phyloP scores from a whole-genome alignment of 495 filamentous ascomycete species.

The Parathielavia hyrcaniae region DNA sequence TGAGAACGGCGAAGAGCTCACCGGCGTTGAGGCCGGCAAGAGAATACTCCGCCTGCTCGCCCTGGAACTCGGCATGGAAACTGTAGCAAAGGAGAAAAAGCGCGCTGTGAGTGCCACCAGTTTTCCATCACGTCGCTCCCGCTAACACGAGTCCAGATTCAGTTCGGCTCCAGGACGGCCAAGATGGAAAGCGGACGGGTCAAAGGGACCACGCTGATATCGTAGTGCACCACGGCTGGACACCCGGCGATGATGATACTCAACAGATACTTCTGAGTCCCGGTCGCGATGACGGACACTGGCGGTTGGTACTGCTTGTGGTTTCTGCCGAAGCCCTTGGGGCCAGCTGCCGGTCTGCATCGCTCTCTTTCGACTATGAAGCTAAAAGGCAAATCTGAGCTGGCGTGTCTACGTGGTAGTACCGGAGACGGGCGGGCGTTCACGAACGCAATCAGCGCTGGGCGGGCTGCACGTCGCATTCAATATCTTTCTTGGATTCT shows the following conservation, averaged over 20 bases:
- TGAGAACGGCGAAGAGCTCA: slow-evolving; percentile 38
- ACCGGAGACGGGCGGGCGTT: background rate
- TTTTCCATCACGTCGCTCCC: background rate
- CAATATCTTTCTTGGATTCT: slow-evolving; percentile 5
- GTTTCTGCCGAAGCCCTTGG: slow-evolving; percentile 29
- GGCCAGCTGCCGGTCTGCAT: slow-evolving; percentile 16
- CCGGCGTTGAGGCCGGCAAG: slow-evolving; percentile 67
- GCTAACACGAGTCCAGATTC: slow-evolving; percentile 47
- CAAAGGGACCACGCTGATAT: slow-evolving; percentile 58
- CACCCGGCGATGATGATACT: slow-evolving; percentile 48
- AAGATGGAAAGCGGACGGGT: slow-evolving; percentile 72
- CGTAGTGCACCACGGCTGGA: slow-evolving; percentile 18
- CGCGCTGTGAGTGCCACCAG: slow-evolving; percentile 55
- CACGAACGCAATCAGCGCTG: background rate
- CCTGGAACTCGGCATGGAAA: slow-evolving; percentile 60
- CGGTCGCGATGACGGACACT: slow-evolving; percentile 24
- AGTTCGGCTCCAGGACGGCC: slow-evolving; percentile 79
- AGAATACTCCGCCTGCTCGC: slow-evolving; percentile 74
- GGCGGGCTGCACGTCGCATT: background rate
- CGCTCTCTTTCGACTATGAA: slow-evolving; percentile 33
- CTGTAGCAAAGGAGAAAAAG: slow-evolving; percentile 79
- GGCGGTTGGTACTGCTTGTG: slow-evolving; percentile 19
- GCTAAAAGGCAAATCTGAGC: slow-evolving; percentile 49
- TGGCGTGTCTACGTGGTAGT: background rate
- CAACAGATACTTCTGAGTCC: slow-evolving; percentile 57